phyloP scores from a whole-genome alignment of 2,329 filamentous ascomycete species.

The Westerdykella sp. region DNA sequence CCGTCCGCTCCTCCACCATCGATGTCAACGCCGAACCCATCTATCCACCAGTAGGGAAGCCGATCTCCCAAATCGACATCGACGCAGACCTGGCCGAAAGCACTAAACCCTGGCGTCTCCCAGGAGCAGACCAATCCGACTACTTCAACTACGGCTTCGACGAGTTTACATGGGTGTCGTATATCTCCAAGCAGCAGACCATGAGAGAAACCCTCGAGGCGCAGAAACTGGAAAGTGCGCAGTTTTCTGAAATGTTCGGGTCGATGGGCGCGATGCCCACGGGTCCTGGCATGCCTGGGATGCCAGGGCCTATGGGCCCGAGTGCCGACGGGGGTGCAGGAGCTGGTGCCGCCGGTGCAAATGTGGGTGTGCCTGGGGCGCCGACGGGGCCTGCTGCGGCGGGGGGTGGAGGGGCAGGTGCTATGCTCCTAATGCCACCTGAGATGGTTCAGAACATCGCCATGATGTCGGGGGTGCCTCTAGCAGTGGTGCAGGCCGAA shows the following conservation, averaged over 20 bases:
- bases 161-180: constrained; percentile 95
- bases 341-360: constrained; percentile 8
- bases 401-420: constrained; percentile 7
- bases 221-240: constrained; percentile 65
- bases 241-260: constrained; percentile 55
- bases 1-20: constrained; percentile 67
- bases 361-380: constrained; percentile 15
- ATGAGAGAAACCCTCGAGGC: constrained; percentile 71
- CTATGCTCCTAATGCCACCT: constrained; percentile 14
- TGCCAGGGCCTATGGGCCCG: constrained; percentile 18
- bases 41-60: constrained; percentile 68
- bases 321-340: constrained; percentile 3
- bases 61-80: constrained; percentile 55
- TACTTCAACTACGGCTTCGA: constrained; percentile 99
- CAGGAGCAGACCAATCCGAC: constrained; percentile 88
- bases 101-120: constrained; percentile 91
- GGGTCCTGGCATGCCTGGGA: constrained; percentile 14
- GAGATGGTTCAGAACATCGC: constrained; percentile 41
- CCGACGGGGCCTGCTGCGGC: constrained; percentile 25
- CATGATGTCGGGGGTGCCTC: constrained; percentile 37
- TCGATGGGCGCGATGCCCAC: constrained; percentile 8
- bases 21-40: constrained; percentile 78
- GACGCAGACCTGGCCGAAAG: constrained; percentile 55
- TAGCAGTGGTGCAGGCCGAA: constrained; percentile 43
- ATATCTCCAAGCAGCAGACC: constrained; percentile 79